Conservation (phyloP, 2,329 filamentous ascomycete genomes). For the Cercospora zeina region DNA sequence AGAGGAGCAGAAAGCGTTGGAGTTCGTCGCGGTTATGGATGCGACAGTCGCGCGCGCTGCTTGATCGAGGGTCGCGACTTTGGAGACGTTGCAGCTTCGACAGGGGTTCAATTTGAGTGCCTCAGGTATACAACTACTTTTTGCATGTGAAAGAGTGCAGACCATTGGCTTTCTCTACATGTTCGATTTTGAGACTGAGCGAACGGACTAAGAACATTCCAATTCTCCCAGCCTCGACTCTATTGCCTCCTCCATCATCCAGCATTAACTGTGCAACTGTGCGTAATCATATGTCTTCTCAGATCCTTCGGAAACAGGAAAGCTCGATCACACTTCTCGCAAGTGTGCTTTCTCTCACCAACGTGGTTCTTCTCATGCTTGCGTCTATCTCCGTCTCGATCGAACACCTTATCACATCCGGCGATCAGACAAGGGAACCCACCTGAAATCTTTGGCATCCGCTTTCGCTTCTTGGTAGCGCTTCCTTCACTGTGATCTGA, state of each 20-base stretch:
- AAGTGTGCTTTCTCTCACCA: conserved; percentile 19
- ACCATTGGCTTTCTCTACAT: neutral
- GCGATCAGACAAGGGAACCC: conserved; percentile 16
- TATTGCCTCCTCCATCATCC: neutral
- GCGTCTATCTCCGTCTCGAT: conserved; percentile 24
- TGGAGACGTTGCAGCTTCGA: conserved; percentile 12
- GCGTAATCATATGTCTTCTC: conserved; percentile 21
- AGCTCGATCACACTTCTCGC: conserved; percentile 17
- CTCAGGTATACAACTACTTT: neutral
- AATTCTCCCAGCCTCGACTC: neutral
- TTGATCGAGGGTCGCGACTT: conserved; percentile 1
- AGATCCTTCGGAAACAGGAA: conserved; percentile 28
- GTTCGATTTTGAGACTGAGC: neutral
- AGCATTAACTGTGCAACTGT: neutral
- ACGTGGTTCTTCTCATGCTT: conserved; percentile 28
- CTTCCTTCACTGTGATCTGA: conserved; percentile 23
- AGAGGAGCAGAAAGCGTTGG: neutral
- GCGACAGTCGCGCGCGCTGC: conserved; percentile 1
- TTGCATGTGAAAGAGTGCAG: neutral
- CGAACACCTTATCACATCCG: conserved; percentile 22
- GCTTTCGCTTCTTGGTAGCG: conserved; percentile 22
- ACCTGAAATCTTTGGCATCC: conserved; percentile 23
- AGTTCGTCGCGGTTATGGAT: neutral
- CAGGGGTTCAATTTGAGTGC: conserved; percentile 6
- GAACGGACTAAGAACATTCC: neutral